Evolutionary conservation across 192 early-diverging fungal genomes (phyloP), one percentile per base, ranked within the genome.

Genomic region (Coemansia sp.): DNA sequence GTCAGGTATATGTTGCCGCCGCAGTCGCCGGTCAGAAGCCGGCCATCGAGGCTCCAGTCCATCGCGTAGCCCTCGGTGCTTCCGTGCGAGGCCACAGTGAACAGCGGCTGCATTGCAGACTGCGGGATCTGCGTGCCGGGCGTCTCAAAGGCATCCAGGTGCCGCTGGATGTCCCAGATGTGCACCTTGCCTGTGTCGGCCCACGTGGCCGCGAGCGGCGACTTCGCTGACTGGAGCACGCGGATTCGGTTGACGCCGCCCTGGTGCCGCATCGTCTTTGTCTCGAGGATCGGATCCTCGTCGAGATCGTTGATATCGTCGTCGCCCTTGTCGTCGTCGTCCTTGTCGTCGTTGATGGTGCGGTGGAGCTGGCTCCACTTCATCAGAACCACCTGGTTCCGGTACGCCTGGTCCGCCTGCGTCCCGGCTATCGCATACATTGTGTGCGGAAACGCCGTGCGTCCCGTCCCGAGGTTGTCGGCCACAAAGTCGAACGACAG

Each of bases 121-220:
- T 86, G 65, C 13, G 89, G 84, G 8, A 89, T 84, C 53, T 85
- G 71, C 5, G 86, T 58, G 4, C 95, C 95, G n/a, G 94, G 92
- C 8, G 83, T 90, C 64, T 97, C 95, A 44, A 99, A 76, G 38
- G 91, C 74, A 32, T 77, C 81, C 52, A 95, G 89, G 63, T 89
- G 77, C 65, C 86, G 80, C n/a, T 89, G 82, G 49, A 97, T 75
- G 72, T 99, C 95, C 86, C 88, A 98, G 61, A 99, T 87, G 69
- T 95, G 87, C 37, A 98, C 97, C 72, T 95, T 92, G 41, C 96
- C 95, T n/a, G 89, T 94, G 56, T 99, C 97, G 6, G 93, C 79
- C 97, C 95, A 97, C 15, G 95, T 90, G 21, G 97, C 92, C 8
- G 90, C 89, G 74, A 97, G 86, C 45, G 91, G 90, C 37, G 86